Evolutionary conservation across 306 rosid genomes (phyloP).

Genomic region (Glycine tomentella): DNA sequence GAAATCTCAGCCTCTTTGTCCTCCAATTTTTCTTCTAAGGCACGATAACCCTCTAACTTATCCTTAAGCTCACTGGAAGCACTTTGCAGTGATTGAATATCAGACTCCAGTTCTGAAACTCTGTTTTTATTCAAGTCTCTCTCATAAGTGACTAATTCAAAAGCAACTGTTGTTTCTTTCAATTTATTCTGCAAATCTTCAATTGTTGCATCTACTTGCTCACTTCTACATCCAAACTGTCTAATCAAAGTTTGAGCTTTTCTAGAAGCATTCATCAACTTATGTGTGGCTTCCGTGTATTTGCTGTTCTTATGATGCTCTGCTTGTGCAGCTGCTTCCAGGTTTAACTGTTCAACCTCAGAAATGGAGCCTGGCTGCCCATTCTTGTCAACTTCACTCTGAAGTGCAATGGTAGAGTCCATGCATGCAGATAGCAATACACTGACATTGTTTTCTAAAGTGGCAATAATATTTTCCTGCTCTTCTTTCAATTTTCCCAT

Average conservation of each 20-base stretch:
- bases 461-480: constrained; percentile 58
- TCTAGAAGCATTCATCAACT: constrained; percentile 65
- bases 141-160: constrained; percentile 65
- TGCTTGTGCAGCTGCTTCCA: constrained; percentile 49
- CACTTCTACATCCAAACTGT: constrained; percentile 61
- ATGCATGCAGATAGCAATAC: constrained; percentile 71
- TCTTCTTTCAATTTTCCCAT: constrained; percentile 67
- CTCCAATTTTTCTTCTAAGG: constrained; percentile 60
- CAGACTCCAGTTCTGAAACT: constrained; percentile 69
- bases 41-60: constrained; percentile 62
- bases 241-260: constrained; percentile 60
- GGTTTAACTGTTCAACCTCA: constrained; percentile 61
- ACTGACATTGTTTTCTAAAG: constrained; percentile 62
- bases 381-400: constrained; percentile 64
- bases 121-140: constrained; percentile 67
- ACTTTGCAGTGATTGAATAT: constrained; percentile 62
- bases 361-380: constrained; percentile 55
- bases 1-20: constrained; percentile 78
- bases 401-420: constrained; percentile 69
- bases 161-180: constrained; percentile 57
- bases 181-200: constrained; percentile 69
- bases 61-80: constrained; percentile 67
- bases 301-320: constrained; percentile 50
- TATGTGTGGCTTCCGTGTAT: constrained; percentile 51
- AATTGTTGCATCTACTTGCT: constrained; percentile 60